Percentiles rank a stretch among this genome's conserved stretches.
phyloP scores from a whole-genome alignment of 2,329 filamentous ascomycete genomes.

The Fonsecaea pedrosoi region DNA sequence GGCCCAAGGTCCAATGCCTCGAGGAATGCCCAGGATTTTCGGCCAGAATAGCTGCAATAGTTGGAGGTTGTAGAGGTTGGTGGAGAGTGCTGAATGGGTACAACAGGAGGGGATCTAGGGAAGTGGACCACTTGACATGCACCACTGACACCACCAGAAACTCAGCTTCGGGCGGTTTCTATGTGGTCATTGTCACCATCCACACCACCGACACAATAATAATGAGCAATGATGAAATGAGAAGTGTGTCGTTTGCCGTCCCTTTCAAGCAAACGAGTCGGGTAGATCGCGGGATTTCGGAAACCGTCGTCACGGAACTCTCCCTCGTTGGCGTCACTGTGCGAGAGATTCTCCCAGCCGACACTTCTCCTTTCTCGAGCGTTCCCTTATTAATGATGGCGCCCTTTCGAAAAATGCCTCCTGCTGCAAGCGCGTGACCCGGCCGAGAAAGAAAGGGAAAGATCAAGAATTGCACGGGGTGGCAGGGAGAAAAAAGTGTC shows the following conservation, averaged over 20 bases:
- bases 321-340: background rate
- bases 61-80: background rate
- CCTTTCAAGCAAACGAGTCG: background rate
- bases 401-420: background rate
- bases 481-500: background rate
- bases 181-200: conserved; percentile 2
- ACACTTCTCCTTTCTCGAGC: background rate
- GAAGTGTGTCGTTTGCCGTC: background rate
- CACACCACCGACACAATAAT: background rate
- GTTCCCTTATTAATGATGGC: conserved; percentile 7
- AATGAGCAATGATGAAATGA: too few relatives aligned
- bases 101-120: conserved; percentile 8
- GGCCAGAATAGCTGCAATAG: conserved; percentile 2
- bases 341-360: background rate
- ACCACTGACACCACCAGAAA: background rate
- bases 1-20: background rate
- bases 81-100: background rate
- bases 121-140: background rate
- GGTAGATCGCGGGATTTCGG: conserved; percentile 2
- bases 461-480: background rate
- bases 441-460: conserved; percentile 5
- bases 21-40: conserved; percentile 6
- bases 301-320: conserved; percentile 4
- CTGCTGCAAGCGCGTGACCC: conserved; percentile 7
- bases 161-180: background rate